These are phyloP conservation scores for Collariella sp. DNA, from an alignment of 495 filamentous ascomycete genomes.

Conservation along the genomic window DNA sequence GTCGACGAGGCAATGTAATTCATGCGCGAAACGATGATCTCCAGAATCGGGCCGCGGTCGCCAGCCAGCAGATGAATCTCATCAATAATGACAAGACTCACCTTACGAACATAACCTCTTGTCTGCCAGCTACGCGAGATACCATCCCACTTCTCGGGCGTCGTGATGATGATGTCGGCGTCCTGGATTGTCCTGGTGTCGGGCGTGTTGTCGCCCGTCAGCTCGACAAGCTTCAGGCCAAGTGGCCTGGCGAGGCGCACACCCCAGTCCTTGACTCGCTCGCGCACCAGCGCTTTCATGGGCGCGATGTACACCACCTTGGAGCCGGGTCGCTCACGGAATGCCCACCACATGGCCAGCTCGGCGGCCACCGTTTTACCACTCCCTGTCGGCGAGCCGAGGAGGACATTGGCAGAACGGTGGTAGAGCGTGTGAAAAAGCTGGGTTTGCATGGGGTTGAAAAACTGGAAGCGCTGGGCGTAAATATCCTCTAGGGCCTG, in stretches of 20 bases:
- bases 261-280: slow-evolving; percentile 93
- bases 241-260: slow-evolving; percentile 73
- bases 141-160: slow-evolving; percentile 99
- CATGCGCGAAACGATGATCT: slow-evolving; percentile 99
- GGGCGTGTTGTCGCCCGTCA: slow-evolving; percentile 97
- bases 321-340: slow-evolving; percentile 87
- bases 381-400: slow-evolving; percentile 95
- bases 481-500: slow-evolving; percentile 82
- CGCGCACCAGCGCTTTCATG: slow-evolving; percentile 97
- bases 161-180: slow-evolving; percentile 97
- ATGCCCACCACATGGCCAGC: slow-evolving; percentile 99
- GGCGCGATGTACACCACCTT: slow-evolving; percentile 99
- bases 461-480: slow-evolving; percentile 78
- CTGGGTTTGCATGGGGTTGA: slow-evolving; percentile 99
- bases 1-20: slow-evolving; percentile 96
- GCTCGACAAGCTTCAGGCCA: slow-evolving; percentile 84
- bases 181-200: slow-evolving; percentile 90
- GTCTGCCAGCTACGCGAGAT: slow-evolving; percentile 98
- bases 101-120: slow-evolving; percentile 87
- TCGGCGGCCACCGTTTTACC: slow-evolving; percentile 96
- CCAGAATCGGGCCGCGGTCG: slow-evolving; percentile 91
- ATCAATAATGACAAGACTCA: slow-evolving; percentile 95
- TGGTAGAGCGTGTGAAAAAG: slow-evolving; percentile 95
- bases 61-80: slow-evolving; percentile 96
- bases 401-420: slow-evolving; percentile 78